Percentiles rank a stretch among this genome's conserved stretches.
These are phyloP conservation scores for Talaromyces pinophilus DNA, from an alignment of 2,329 filamentous ascomycete species.

Conservation along the genomic window DNA sequence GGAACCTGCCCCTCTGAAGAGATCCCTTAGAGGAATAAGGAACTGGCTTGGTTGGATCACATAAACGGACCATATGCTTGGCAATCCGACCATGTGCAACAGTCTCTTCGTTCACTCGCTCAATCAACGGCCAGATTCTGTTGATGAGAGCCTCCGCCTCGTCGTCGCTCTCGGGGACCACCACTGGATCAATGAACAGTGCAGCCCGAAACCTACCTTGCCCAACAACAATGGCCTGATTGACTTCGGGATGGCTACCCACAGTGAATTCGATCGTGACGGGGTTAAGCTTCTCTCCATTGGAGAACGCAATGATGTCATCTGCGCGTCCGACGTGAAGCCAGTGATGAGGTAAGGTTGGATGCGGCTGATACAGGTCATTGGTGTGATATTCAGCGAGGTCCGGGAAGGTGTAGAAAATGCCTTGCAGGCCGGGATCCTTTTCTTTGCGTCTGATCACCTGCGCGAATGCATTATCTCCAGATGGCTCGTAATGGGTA, in stretches of 20 bases:
- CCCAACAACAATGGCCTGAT: background rate
- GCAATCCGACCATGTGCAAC: background rate
- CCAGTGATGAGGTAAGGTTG: conserved; percentile 12
- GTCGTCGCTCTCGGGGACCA: background rate
- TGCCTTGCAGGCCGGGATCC: background rate
- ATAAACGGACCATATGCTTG: background rate
- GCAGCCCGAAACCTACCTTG: background rate
- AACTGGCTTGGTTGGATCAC: background rate
- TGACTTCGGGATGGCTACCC: background rate
- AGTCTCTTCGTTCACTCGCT: background rate
- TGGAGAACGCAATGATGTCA: conserved; percentile 5
- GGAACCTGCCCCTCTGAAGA: background rate
- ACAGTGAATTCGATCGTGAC: background rate
- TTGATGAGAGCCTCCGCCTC: background rate
- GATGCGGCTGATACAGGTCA: conserved; percentile 13
- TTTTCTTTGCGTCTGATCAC: background rate
- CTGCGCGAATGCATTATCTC: background rate
- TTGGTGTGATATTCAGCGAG: conserved; percentile 7
- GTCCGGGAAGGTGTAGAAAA: conserved; percentile 4
- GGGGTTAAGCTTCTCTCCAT: background rate
- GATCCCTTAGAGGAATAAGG: background rate
- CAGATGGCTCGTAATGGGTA: background rate
- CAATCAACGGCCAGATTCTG: background rate
- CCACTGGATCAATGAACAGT: background rate
- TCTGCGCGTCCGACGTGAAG: conserved; percentile 11